These are phyloP conservation scores for Eucalyptus paniculata DNA, from an alignment of 345 rosid genomes.

Conservation along the genomic window DNA sequence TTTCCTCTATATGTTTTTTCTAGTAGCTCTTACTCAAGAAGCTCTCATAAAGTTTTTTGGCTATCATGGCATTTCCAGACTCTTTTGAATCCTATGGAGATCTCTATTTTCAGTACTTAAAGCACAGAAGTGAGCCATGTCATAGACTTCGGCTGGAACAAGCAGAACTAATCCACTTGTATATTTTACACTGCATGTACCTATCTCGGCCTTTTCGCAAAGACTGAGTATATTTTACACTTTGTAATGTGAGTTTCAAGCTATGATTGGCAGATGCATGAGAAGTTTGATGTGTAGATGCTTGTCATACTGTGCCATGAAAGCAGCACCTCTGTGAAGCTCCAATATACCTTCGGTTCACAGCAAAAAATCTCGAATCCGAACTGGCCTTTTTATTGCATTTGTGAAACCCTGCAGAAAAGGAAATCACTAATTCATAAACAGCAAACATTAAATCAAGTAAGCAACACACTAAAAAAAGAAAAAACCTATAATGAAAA, in stretches of 20 bases:
- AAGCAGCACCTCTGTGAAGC: neutral
- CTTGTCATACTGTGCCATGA: neutral
- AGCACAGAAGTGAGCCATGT: neutral
- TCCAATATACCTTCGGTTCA: neutral
- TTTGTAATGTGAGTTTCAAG: neutral
- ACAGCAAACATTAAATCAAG: neutral
- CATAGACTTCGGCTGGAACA: neutral
- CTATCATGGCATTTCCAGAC: neutral
- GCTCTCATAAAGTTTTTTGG: neutral
- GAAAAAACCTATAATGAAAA: neutral
- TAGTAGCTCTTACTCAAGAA: neutral
- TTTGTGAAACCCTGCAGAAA: constrained; percentile 69
- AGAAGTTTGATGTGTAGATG: neutral
- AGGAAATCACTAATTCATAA: neutral
- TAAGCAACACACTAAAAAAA: neutral
- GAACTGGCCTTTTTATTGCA: constrained; percentile 84
- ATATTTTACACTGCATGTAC: neutral
- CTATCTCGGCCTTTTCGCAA: neutral
- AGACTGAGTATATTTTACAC: neutral
- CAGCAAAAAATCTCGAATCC: constrained; percentile 50
- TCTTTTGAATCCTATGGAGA: neutral
- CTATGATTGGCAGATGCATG: neutral
- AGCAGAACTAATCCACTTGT: neutral
- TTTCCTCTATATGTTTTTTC: neutral
- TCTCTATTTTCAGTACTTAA: neutral